phyloP scores from a whole-genome alignment of 768 basidiomycete genomes.

The Russula virescens region DNA sequence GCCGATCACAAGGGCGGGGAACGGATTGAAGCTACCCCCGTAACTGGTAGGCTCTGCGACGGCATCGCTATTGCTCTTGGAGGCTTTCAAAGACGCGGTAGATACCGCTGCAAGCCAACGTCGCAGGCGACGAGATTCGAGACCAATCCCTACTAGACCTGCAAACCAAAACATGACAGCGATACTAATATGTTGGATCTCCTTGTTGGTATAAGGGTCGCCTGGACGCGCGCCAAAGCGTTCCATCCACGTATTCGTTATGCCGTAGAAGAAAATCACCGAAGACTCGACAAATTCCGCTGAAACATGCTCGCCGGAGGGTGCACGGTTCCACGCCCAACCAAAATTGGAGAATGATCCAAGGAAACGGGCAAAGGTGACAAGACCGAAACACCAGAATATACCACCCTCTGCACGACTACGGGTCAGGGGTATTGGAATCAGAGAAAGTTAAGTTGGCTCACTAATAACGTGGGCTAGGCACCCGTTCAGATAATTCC shows the following conservation, averaged over 20 bases:
- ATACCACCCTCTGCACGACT: slow-evolving; percentile 67
- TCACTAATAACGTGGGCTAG: slow-evolving; percentile 88
- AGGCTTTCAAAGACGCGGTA: slow-evolving; percentile 32
- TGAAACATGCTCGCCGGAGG: slow-evolving; percentile 37
- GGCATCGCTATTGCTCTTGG: slow-evolving; percentile 34
- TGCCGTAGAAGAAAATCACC: slow-evolving; percentile 84
- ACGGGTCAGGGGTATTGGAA: slow-evolving; percentile 12
- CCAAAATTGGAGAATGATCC: slow-evolving; percentile 81
- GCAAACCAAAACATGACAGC: slow-evolving; percentile 97
- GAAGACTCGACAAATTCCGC: slow-evolving; percentile 75
- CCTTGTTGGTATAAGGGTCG: slow-evolving; percentile 82
- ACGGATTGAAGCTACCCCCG: slow-evolving; percentile 77
- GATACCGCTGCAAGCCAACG: slow-evolving; percentile 64
- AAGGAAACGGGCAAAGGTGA: slow-evolving; percentile 91
- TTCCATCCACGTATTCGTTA: slow-evolving; percentile 96
- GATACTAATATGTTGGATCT: slow-evolving; percentile 92
- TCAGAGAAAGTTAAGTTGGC: slow-evolving; percentile 27
- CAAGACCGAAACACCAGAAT: slow-evolving; percentile 87
- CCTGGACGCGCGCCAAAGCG: slow-evolving; percentile 78
- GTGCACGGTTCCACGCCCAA: slow-evolving; percentile 91
- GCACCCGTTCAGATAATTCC: slow-evolving; percentile 72
- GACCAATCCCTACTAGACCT: slow-evolving; percentile 80
- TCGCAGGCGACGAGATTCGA: slow-evolving; percentile 73
- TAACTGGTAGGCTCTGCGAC: slow-evolving; percentile 70
- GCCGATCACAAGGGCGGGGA: slow-evolving; percentile 91